phyloP scores from a whole-genome alignment of 139 green algal species.

The Limnomonas spitsbergensis region DNA sequence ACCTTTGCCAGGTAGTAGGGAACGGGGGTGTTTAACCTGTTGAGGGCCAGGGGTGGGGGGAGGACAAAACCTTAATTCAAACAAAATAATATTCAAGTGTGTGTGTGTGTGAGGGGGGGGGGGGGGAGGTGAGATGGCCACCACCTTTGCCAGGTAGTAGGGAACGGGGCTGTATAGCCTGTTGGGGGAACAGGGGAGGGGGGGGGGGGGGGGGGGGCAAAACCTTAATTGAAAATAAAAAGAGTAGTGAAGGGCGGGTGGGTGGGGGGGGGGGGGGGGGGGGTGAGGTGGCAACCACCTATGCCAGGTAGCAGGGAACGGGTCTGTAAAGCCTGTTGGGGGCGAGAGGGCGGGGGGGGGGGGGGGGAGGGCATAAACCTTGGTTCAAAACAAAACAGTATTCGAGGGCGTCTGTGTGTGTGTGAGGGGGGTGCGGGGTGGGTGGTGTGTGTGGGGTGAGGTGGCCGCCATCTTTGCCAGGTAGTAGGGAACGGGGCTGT shows the following conservation, averaged over 20 bases:
- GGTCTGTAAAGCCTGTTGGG: constrained; percentile 14
- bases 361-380: neutral
- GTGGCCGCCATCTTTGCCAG: constrained; percentile 40
- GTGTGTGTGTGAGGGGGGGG: too few relatives aligned
- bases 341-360: too few relatives aligned
- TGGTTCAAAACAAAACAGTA: neutral
- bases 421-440: too few relatives aligned
- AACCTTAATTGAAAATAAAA: neutral
- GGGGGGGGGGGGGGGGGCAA: neutral
- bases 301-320: constrained; percentile 47
- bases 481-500: constrained; percentile 42
- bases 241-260: too few relatives aligned
- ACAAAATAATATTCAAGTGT: too few relatives aligned
- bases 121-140: constrained; percentile 43
- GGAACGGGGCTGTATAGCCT: constrained; percentile 17
- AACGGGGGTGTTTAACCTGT: constrained; percentile 3
- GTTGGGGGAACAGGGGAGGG: neutral
- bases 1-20: constrained; percentile 54
- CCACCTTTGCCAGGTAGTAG: constrained; percentile 52
- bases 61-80: too few relatives aligned
- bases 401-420: too few relatives aligned
- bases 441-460: constrained; percentile 46
- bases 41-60: too few relatives aligned
- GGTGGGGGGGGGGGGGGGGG: too few relatives aligned
- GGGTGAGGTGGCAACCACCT: constrained; percentile 42